Evolutionary conservation across 768 basidiomycete species (phyloP).

Genomic region (Tylopilus intermedius): DNA sequence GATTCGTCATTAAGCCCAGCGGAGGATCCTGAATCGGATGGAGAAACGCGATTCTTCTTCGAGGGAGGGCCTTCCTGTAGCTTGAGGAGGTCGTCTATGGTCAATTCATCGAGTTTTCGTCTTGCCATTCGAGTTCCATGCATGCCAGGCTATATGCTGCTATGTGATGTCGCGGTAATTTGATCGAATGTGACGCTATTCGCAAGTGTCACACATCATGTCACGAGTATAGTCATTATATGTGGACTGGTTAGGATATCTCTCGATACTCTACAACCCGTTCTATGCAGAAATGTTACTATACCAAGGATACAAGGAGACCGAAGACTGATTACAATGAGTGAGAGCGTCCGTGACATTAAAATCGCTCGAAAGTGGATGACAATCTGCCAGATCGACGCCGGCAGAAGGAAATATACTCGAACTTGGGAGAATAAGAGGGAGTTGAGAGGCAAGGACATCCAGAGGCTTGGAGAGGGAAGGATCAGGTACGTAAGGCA

Average conservation of each 20-base stretch:
- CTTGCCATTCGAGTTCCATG: constrained; percentile 9
- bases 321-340: constrained; percentile 1
- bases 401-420: neutral
- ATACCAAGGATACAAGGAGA: constrained; percentile 1
- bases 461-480: neutral
- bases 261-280: too few species aligned
- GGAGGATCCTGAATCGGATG: neutral
- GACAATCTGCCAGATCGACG: neutral
- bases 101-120: constrained; percentile 24
- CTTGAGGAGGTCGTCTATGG: constrained; percentile 45
- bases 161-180: neutral
- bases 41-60: constrained; percentile 32
- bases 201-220: neutral
- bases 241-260: neutral
- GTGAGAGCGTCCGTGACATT: neutral
- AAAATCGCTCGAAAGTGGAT: neutral
- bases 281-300: neutral
- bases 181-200: too few species aligned
- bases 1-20: neutral
- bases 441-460: neutral
- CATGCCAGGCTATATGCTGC: neutral
- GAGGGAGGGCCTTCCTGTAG: constrained; percentile 38
- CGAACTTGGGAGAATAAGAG: neutral
- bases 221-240: neutral
- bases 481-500: neutral